A percentile compares a stretch with the other conserved stretches of the same genome.
phyloP scores from a whole-genome alignment of 2,329 filamentous ascomycete genomes.

The Sclerotinia glacialis region DNA sequence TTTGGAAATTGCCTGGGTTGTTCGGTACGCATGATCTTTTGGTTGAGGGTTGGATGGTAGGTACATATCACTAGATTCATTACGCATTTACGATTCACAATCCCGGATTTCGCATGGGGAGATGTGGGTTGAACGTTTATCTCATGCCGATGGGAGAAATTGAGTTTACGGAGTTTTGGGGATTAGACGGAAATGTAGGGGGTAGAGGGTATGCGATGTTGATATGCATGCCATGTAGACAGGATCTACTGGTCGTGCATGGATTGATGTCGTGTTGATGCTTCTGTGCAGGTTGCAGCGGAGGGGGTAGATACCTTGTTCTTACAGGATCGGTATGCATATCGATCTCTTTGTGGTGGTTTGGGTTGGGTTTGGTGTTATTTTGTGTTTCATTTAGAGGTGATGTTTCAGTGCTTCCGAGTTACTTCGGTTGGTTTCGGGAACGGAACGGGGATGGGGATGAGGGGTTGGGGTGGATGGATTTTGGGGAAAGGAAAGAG shows the following conservation, averaged over 20 bases:
- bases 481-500: background rate
- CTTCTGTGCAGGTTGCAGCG: constrained; percentile 7
- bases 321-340: constrained; percentile 1
- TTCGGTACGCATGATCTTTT: background rate
- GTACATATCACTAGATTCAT: no score
- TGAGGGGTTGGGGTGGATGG: background rate
- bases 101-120: no score
- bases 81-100: no score
- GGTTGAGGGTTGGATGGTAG: no score
- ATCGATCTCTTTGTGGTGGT: constrained; percentile 10
- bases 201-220: background rate
- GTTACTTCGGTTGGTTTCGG: background rate
- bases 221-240: constrained; percentile 13
- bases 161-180: no score
- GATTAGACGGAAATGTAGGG: no score
- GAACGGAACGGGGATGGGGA: background rate
- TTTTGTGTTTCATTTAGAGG: constrained; percentile 20
- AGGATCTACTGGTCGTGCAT: constrained; percentile 16
- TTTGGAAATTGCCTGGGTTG: no score
- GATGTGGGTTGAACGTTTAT: no score
- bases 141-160: no score
- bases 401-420: constrained; percentile 11
- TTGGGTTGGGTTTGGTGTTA: constrained; percentile 13
- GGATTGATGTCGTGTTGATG: constrained; percentile 13
- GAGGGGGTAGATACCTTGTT: no score